Evolutionary conservation across 495 filamentous ascomycete species (phyloP).

Genomic region (Aspergillus panamensis): DNA sequence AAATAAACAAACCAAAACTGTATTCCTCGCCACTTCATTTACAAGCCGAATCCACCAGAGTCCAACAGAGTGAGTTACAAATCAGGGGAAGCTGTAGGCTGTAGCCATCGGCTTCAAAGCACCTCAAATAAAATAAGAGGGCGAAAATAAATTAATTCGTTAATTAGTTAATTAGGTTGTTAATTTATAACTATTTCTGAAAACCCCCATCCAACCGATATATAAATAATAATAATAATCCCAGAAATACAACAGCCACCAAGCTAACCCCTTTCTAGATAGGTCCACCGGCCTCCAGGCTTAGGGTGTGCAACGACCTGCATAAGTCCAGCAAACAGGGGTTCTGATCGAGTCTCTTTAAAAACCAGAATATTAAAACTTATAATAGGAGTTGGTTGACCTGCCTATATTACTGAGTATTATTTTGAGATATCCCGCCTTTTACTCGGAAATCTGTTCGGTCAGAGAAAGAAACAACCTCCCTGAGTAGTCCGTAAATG

Average conservation of each 20-base stretch:
- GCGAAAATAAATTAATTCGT: not conserved
- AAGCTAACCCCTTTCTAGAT: constrained; percentile 8
- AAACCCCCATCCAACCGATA: constrained; percentile 1
- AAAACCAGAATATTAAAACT: constrained; percentile 3
- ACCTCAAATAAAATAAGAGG: not conserved
- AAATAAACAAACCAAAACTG: not conserved
- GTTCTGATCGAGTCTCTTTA: constrained; percentile 12
- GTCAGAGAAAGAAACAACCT: no score
- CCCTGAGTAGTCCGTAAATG: no score
- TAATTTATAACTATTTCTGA: not conserved
- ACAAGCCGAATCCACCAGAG: no score
- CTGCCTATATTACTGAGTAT: not conserved
- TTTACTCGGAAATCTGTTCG: no score
- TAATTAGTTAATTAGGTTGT: not conserved
- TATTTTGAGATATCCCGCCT: no score
- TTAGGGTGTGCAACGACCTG: constrained; percentile 16
- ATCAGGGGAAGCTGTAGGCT: no score
- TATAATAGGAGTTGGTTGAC: not conserved
- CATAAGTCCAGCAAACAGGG: constrained; percentile 20
- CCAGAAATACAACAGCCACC: no score
- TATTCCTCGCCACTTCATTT: not conserved
- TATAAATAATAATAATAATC: not conserved
- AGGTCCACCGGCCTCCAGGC: constrained; percentile 19
- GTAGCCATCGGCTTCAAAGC: no score
- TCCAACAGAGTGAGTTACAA: no score